phyloP scores from a whole-genome alignment of 139 green algal genomes.

The Diplosphaera chodatii region DNA sequence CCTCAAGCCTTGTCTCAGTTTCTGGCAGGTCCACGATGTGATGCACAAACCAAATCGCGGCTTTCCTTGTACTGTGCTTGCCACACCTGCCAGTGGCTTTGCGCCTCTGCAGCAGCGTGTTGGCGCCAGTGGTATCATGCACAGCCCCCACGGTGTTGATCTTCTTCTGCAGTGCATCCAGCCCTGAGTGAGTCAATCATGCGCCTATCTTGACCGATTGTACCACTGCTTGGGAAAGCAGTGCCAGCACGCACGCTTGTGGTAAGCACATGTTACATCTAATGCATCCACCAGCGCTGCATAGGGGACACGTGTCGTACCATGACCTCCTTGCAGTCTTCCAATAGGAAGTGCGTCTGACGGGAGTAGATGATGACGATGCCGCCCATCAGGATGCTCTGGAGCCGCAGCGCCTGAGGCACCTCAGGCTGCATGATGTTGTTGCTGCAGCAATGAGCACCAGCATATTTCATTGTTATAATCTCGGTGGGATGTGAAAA shows the following conservation, averaged over 20 bases:
- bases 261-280: no score
- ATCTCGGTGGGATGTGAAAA: no score
- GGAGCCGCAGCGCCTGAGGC: constrained; percentile 64
- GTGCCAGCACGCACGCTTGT: no score
- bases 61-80: no score
- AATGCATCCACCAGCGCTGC: no score
- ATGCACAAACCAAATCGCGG: no score
- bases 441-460: no score
- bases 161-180: constrained; percentile 18
- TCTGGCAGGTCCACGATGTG: no score
- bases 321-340: constrained; percentile 52
- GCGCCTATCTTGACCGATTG: no score
- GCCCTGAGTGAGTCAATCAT: neutral
- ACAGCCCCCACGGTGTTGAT: constrained; percentile 14
- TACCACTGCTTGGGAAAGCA: no score
- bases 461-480: neutral
- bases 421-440: constrained; percentile 66
- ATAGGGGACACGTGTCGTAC: no score
- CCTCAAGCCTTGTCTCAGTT: no score
- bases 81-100: constrained; percentile 40
- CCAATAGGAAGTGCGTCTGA: constrained; percentile 53
- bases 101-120: constrained; percentile 28
- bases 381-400: constrained; percentile 65
- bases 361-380: constrained; percentile 61
- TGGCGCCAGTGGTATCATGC: neutral